phyloP scores from a whole-genome alignment of 2,329 filamentous ascomycete species.

The Monilinia polystroma region DNA sequence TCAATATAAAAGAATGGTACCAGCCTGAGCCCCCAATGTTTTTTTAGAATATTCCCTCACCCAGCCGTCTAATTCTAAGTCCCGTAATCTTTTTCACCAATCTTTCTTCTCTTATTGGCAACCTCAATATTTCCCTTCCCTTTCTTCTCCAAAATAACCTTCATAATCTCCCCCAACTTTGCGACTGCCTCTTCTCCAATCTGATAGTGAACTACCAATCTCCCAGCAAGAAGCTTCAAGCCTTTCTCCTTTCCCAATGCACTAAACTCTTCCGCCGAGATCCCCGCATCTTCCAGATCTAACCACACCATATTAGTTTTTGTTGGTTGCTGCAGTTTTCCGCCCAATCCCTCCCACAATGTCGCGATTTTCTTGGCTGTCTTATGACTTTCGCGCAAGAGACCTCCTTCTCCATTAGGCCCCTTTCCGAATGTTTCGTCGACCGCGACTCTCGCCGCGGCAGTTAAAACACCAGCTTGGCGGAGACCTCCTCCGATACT shows the following conservation, averaged over 20 bases:
- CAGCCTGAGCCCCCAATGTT: not conserved
- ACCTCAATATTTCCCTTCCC: slow-evolving; percentile 24
- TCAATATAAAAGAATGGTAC: not conserved
- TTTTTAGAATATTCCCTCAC: too few species aligned
- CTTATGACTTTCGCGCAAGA: slow-evolving; percentile 59
- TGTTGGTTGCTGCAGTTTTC: slow-evolving; percentile 57
- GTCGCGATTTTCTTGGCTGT: slow-evolving; percentile 61
- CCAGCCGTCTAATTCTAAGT: slow-evolving; percentile 23
- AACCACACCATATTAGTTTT: slow-evolving; percentile 78
- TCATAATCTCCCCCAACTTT: slow-evolving; percentile 50
- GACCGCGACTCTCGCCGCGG: slow-evolving; percentile 72
- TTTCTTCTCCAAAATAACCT: slow-evolving; percentile 33
- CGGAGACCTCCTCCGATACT: slow-evolving; percentile 75
- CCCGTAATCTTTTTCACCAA: slow-evolving; percentile 39
- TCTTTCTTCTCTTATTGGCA: slow-evolving; percentile 26
- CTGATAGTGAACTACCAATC: slow-evolving; percentile 70
- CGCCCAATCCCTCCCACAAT: slow-evolving; percentile 61
- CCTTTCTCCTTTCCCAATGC: slow-evolving; percentile 56
- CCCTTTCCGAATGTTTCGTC: slow-evolving; percentile 72
- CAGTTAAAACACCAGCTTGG: slow-evolving; percentile 73
- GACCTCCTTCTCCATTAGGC: slow-evolving; percentile 58
- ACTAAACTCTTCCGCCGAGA: slow-evolving; percentile 53
- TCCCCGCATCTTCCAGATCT: slow-evolving; percentile 57
- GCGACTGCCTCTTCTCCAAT: slow-evolving; percentile 59
- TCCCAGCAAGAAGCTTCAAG: slow-evolving; percentile 54